Evolutionary conservation across 805 yeast species (phyloP).

Genomic region (Candida caryicola): DNA sequence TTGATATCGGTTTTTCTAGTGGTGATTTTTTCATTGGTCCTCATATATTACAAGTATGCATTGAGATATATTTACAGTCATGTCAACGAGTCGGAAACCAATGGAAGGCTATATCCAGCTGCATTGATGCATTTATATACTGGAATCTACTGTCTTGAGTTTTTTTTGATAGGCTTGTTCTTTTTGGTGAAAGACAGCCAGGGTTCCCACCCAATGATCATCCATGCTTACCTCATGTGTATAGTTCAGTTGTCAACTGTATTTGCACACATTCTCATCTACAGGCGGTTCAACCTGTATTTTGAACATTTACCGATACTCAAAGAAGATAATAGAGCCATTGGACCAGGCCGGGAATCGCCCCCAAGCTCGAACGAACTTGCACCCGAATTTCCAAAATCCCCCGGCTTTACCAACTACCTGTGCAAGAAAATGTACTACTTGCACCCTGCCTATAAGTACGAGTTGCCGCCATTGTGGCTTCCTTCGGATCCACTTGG

Average conservation of each 20-base stretch:
- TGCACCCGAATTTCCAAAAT: slow-evolving; percentile 1
- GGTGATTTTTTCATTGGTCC: slow-evolving; percentile 48
- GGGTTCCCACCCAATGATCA: slow-evolving; percentile 42
- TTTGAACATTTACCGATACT: slow-evolving; percentile 31
- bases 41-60: slow-evolving; percentile 69
- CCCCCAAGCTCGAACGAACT: too few relatives aligned
- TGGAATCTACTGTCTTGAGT: slow-evolving; percentile 79
- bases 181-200: slow-evolving; percentile 54
- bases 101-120: slow-evolving; percentile 67
- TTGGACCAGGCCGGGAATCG: too few relatives aligned
- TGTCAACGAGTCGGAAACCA: slow-evolving; percentile 56
- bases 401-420: slow-evolving; percentile 7
- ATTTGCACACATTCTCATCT: slow-evolving; percentile 53
- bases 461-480: slow-evolving; percentile 38
- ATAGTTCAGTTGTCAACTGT: slow-evolving; percentile 51
- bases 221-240: slow-evolving; percentile 54
- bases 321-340: slow-evolving; percentile 14
- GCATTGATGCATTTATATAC: slow-evolving; percentile 76
- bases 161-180: slow-evolving; percentile 74
- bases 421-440: slow-evolving; percentile 27
- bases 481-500: slow-evolving; percentile 38
- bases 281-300: slow-evolving; percentile 35
- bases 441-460: slow-evolving; percentile 38
- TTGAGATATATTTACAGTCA: slow-evolving; percentile 54
- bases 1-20: slow-evolving; percentile 63